phyloP scores from a whole-genome alignment of 768 basidiomycete species.

The Leccinellum rugosiceps region DNA sequence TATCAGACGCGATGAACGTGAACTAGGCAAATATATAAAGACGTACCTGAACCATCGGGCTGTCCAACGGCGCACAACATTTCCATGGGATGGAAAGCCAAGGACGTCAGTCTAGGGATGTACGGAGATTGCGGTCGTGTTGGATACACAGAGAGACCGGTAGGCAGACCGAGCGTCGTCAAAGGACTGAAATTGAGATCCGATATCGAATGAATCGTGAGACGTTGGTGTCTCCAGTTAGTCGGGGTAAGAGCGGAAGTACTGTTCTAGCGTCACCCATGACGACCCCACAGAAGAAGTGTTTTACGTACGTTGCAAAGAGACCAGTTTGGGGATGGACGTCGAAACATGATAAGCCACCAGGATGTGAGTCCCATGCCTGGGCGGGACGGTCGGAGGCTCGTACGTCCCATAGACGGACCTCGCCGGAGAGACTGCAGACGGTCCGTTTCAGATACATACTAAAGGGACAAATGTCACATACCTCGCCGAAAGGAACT shows the following conservation, averaged over 20 bases:
- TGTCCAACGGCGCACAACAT: conserved; percentile 78
- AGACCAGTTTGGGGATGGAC: conserved; percentile 81
- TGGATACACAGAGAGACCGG: conserved; percentile 54
- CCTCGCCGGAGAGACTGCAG: conserved; percentile 78
- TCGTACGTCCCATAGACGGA: conserved; percentile 90
- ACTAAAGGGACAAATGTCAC: conserved; percentile 14
- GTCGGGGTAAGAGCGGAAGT: conserved; percentile 58
- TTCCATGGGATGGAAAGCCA: conserved; percentile 82
- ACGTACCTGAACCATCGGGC: conserved; percentile 61
- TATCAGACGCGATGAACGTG: conserved; percentile 3
- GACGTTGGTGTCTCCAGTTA: conserved; percentile 65
- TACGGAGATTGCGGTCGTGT: conserved; percentile 56
- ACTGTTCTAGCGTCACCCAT: conserved; percentile 30
- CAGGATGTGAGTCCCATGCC: conserved; percentile 61
- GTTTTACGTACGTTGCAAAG: conserved; percentile 70
- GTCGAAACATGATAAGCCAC: conserved; percentile 82
- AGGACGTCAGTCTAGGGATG: conserved; percentile 59
- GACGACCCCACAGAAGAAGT: neutral
- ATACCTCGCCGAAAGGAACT: conserved; percentile 86
- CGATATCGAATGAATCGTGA: conserved; percentile 56
- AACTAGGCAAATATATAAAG: neutral
- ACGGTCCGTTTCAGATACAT: neutral
- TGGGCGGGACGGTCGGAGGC: conserved; percentile 54
- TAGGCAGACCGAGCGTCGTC: conserved; percentile 49
- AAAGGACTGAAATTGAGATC: conserved; percentile 23